Evolutionary conservation across 768 basidiomycete genomes (phyloP).

Genomic region (Tricholoma terreum): DNA sequence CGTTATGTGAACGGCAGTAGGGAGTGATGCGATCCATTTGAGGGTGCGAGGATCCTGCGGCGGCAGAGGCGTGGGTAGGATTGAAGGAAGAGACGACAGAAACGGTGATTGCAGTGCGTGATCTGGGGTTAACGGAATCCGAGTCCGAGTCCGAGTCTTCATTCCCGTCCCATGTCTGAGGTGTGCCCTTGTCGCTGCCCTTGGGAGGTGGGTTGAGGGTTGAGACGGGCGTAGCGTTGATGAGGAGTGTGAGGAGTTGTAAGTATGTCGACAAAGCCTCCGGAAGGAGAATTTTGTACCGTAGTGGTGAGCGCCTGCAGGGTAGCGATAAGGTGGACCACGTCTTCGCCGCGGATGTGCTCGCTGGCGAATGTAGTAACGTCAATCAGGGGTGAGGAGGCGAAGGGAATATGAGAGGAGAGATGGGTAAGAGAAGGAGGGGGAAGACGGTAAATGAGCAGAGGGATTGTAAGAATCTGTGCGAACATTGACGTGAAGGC

Average conservation of each 20-base stretch:
- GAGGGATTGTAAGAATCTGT: slow-evolving; percentile 65
- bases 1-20: slow-evolving; percentile 49
- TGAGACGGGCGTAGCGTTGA: slow-evolving; percentile 51
- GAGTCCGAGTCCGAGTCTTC: slow-evolving; percentile 43
- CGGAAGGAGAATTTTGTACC: slow-evolving; percentile 49
- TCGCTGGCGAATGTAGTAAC: slow-evolving; percentile 24
- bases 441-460: slow-evolving; percentile 75
- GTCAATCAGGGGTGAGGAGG: slow-evolving; percentile 29
- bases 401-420: slow-evolving; percentile 63
- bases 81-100: slow-evolving; percentile 37
- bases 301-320: slow-evolving; percentile 61
- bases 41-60: slow-evolving; percentile 55
- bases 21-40: slow-evolving; percentile 62
- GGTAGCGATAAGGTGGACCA: slow-evolving; percentile 71
- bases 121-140: slow-evolving; percentile 32
- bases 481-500: slow-evolving; percentile 43
- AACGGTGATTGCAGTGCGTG: slow-evolving; percentile 27
- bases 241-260: slow-evolving; percentile 44
- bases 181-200: neutral
- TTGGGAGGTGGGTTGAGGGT: slow-evolving; percentile 39
- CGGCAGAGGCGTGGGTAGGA: slow-evolving; percentile 37
- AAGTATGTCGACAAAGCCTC: slow-evolving; percentile 54
- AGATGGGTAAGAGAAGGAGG: slow-evolving; percentile 60
- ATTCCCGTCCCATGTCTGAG: slow-evolving; percentile 15
- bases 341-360: slow-evolving; percentile 26